Evolutionary conservation across 2,329 filamentous ascomycete genomes (phyloP), one percentile per base, ranked within the genome.

Genomic region (Bipolaris bicolor): DNA sequence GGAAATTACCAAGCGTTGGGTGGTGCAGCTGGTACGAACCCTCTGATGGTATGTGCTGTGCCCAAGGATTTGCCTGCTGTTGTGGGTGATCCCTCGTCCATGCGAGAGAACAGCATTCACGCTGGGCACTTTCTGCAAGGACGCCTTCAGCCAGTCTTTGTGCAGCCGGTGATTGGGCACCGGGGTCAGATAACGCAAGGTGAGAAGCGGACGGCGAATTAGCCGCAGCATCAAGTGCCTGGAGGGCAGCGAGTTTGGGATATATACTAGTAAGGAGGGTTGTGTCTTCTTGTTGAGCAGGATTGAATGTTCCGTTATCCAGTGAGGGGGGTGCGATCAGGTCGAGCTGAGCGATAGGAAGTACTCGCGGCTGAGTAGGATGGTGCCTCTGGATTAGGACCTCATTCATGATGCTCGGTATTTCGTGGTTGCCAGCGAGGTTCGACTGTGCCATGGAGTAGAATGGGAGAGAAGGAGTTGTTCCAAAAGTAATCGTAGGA

Each of bases 21-120:
- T 83, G 81, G 20, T 78, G 74, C 1, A 83, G 70, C 24, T 76
- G 74, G 60, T 83, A 82, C 4, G 71, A 71, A 3, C 79, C 78
- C 61, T 72, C 70, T 1, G 72, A 70, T 1, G 71, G 71, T 47
- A 76, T 68, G 36, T 76, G 72, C 36, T 73, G 66, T 5, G 74
- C 72, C 73, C 72, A 76, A 5, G 74, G 74, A 34, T 76, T 76
- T 4, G 73, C 69, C 41, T 73, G 73, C 46, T 73, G 65, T 24
- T 71, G 63, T 10, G 76, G 71, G 13, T 76, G 65, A 24, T 76
- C 72, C n/a, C 66, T 66, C n/a, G 68, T 74, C 84, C 88, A 92
- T n/a, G 90, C 85, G 2, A 93, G 83, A 2, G 87, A 83, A 22
- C 86, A 90, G 64, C 86, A 87, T 76, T 92, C 89, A 31, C 84